Conservation (phyloP, 805 yeast genomes). For the Ogataea trehalophila region DNA sequence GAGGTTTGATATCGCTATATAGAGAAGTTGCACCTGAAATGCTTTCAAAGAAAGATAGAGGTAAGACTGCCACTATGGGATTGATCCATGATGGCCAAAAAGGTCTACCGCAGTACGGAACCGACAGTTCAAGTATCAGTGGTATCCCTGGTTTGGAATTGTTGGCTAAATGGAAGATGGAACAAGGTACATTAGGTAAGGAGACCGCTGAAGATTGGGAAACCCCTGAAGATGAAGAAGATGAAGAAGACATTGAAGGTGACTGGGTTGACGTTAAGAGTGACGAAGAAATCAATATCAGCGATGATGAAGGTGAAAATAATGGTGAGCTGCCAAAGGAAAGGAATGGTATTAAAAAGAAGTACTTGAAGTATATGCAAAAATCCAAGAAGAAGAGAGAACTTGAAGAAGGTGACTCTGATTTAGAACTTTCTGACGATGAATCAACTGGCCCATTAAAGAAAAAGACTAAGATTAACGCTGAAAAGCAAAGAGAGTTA, state of each 20-base stretch:
- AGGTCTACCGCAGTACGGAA: slow-evolving; percentile 64
- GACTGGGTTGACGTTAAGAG: slow-evolving; percentile 90
- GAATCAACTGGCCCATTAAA: slow-evolving; percentile 31
- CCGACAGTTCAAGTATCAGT: slow-evolving; percentile 55
- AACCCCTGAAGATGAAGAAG: slow-evolving; percentile 51
- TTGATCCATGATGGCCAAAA: slow-evolving; percentile 52
- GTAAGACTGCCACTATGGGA: slow-evolving; percentile 85
- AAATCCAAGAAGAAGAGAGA: slow-evolving; percentile 27
- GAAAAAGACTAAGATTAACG: slow-evolving; percentile 31
- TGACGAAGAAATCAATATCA: slow-evolving; percentile 65
- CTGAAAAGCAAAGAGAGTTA: slow-evolving; percentile 28
- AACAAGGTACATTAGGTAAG: slow-evolving; percentile 49
- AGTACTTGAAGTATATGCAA: slow-evolving; percentile 29
- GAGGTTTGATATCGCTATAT: slow-evolving; percentile 77
- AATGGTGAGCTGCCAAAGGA: slow-evolving; percentile 31
- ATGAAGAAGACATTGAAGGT: slow-evolving; percentile 65
- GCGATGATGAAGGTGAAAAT: slow-evolving; percentile 44
- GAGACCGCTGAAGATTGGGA: slow-evolving; percentile 60
- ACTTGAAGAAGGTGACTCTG: slow-evolving; percentile 37
- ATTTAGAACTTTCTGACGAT: slow-evolving; percentile 47
- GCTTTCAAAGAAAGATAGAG: slow-evolving; percentile 87
- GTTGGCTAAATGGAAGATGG: slow-evolving; percentile 78
- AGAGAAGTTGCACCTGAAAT: slow-evolving; percentile 96
- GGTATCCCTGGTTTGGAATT: slow-evolving; percentile 90
- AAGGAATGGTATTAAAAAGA: slow-evolving; percentile 31